phyloP scores from a whole-genome alignment of 208 protist species.

The Kentomonas sorsogonicus region DNA sequence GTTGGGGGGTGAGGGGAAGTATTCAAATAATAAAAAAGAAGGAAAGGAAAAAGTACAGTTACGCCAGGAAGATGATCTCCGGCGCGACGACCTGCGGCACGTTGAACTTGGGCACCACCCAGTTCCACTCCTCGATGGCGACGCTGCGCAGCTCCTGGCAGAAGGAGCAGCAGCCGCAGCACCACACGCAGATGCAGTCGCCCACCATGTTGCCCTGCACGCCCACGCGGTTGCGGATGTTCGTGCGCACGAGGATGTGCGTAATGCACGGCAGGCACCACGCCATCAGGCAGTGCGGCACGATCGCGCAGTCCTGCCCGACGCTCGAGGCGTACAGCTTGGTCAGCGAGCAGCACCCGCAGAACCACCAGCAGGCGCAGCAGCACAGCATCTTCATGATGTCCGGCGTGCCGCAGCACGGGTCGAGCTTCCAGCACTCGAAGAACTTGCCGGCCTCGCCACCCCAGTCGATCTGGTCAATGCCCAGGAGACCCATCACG shows the following conservation, averaged over 20 bases:
- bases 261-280: constrained; percentile 31
- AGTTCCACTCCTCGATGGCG: constrained; percentile 31
- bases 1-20: too few species aligned
- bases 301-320: constrained; percentile 41
- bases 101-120: constrained; percentile 25
- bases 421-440: constrained; percentile 54
- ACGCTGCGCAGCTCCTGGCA: constrained; percentile 55
- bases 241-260: constrained; percentile 38
- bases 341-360: constrained; percentile 31
- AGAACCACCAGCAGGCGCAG: constrained; percentile 40
- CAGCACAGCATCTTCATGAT: constrained; percentile 29
- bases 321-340: constrained; percentile 54
- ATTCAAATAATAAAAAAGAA: too few species aligned
- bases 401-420: constrained; percentile 57
- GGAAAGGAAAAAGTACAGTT: constrained; percentile 1
- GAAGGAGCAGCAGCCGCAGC: constrained; percentile 44
- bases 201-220: constrained; percentile 51
- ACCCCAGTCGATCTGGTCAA: constrained; percentile 52
- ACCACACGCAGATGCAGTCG: constrained; percentile 52
- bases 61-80: constrained; percentile 27
- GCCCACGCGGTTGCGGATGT: constrained; percentile 42
- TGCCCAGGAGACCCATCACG: constrained; percentile 34
- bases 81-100: constrained; percentile 16
- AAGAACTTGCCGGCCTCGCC: constrained; percentile 51
- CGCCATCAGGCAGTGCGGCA: constrained; percentile 44